phyloP scores from a whole-genome alignment of 2,329 filamentous ascomycete species.

The Cercospora sesami region DNA sequence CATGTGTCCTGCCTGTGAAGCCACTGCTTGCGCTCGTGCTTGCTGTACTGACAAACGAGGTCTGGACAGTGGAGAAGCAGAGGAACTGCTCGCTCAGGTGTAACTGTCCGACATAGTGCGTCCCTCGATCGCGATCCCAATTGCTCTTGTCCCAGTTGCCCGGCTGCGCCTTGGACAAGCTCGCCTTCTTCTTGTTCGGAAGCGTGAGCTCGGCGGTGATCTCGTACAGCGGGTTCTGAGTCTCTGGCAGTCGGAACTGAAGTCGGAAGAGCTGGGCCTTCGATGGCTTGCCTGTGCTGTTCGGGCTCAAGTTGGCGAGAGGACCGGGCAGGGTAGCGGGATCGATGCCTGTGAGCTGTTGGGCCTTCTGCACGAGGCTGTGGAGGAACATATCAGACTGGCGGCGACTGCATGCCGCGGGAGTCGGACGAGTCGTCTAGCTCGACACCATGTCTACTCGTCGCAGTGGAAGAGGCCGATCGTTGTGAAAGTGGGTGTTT shows the following conservation, averaged over 20 bases:
- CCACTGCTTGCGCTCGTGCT: slow-evolving; percentile 76
- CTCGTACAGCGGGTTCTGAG: slow-evolving; percentile 91
- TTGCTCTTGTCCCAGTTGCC: slow-evolving; percentile 65
- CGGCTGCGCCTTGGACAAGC: slow-evolving; percentile 24
- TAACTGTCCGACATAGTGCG: slow-evolving; percentile 83
- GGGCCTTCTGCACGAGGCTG: slow-evolving; percentile 91
- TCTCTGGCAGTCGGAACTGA: slow-evolving; percentile 91
- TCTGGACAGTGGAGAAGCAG: slow-evolving; percentile 92
- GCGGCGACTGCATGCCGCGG: slow-evolving; percentile 10
- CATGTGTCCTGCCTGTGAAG: slow-evolving; percentile 91
- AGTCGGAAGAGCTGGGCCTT: slow-evolving; percentile 91
- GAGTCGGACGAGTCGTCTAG: slow-evolving; percentile 4
- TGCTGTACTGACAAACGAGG: slow-evolving; percentile 79
- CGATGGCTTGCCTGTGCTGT: slow-evolving; percentile 78
- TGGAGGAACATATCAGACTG: slow-evolving; percentile 59
- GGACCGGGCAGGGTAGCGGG: slow-evolving; percentile 69
- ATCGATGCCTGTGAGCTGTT: slow-evolving; percentile 68
- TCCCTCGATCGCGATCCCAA: slow-evolving; percentile 56
- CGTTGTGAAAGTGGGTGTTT: neutral
- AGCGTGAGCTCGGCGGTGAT: slow-evolving; percentile 95
- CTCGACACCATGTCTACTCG: neutral
- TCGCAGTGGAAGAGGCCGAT: neutral
- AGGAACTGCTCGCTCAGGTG: slow-evolving; percentile 93
- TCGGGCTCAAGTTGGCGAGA: slow-evolving; percentile 46
- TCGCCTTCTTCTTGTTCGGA: slow-evolving; percentile 58